phyloP scores from a whole-genome alignment of 1,139 yeast species.

The Candida mesenterica region DNA sequence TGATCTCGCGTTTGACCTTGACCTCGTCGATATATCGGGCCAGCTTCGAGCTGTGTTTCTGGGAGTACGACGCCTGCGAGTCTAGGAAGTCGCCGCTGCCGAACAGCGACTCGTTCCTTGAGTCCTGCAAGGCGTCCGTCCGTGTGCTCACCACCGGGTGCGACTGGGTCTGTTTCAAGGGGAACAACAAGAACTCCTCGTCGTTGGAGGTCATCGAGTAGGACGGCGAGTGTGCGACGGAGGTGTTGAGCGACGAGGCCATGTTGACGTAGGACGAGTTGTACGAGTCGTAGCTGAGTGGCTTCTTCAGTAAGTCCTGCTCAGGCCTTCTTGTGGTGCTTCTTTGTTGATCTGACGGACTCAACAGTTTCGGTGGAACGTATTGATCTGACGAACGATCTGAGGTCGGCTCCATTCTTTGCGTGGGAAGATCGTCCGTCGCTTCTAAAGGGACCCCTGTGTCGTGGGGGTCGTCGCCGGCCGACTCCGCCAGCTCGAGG shows the following conservation, averaged over 20 bases:
- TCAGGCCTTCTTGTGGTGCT: no score
- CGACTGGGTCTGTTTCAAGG: slow-evolving; percentile 14
- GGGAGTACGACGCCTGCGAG: no score
- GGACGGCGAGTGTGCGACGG: slow-evolving; percentile 10
- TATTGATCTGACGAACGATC: background rate
- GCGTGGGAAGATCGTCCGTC: no score
- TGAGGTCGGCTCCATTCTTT: background rate
- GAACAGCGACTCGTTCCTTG: no score
- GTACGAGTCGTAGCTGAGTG: background rate
- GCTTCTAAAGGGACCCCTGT: slow-evolving; percentile 6
- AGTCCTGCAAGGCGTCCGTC: no score
- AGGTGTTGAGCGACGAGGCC: slow-evolving; percentile 5
- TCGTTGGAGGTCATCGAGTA: slow-evolving; percentile 11
- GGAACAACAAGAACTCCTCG: slow-evolving; percentile 10
- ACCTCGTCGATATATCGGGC: slow-evolving; percentile 25
- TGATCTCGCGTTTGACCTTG: slow-evolving; percentile 41
- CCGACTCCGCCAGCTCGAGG: slow-evolving; percentile 7
- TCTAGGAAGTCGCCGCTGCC: no score
- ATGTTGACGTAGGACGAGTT: slow-evolving; percentile 1
- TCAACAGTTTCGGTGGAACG: slow-evolving; percentile 7
- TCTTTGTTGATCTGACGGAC: slow-evolving; percentile 6
- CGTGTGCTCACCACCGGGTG: slow-evolving; percentile 7
- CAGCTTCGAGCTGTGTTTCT: no score
- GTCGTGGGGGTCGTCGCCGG: slow-evolving; percentile 8
- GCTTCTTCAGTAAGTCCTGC: no score